Conservation (phyloP, 306 rosid species). For the Dryas octopetala region DNA sequence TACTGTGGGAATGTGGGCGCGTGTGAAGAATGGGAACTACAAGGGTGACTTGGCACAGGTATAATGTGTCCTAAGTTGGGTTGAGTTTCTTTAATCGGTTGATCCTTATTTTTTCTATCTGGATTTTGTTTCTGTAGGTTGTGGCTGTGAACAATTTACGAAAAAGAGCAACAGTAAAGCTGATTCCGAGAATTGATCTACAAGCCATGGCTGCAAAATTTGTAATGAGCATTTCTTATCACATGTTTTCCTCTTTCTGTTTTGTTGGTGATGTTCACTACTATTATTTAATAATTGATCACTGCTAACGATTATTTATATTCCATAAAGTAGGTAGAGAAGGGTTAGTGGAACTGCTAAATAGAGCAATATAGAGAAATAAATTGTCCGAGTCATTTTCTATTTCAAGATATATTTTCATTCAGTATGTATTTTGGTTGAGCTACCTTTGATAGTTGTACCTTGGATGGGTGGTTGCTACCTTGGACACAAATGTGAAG, state of each 20-base stretch:
- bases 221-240: constrained; percentile 44
- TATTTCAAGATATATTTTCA: not conserved
- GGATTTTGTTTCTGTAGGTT: constrained; percentile 51
- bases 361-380: not conserved
- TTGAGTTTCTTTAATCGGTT: constrained; percentile 6
- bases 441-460: not conserved
- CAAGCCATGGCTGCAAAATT: constrained; percentile 86
- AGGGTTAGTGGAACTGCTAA: not conserved
- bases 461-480: not conserved
- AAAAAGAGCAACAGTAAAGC: constrained; percentile 76
- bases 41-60: constrained; percentile 98
- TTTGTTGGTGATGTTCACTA: not conserved
- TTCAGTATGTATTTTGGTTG: not conserved
- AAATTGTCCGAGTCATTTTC: not conserved
- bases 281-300: not conserved
- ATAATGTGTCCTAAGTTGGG: constrained; percentile 18
- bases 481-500: not conserved
- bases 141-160: constrained; percentile 56
- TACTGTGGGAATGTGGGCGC: constrained; percentile 78
- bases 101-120: constrained; percentile 21
- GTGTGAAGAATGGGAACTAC: constrained; percentile 84
- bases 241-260: constrained; percentile 17
- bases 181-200: constrained; percentile 87
- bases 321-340: not conserved
- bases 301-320: not conserved